These are phyloP conservation scores for Pythium sukuiense DNA, from an alignment of 352 stramenopile genomes.

Conservation along the genomic window DNA sequence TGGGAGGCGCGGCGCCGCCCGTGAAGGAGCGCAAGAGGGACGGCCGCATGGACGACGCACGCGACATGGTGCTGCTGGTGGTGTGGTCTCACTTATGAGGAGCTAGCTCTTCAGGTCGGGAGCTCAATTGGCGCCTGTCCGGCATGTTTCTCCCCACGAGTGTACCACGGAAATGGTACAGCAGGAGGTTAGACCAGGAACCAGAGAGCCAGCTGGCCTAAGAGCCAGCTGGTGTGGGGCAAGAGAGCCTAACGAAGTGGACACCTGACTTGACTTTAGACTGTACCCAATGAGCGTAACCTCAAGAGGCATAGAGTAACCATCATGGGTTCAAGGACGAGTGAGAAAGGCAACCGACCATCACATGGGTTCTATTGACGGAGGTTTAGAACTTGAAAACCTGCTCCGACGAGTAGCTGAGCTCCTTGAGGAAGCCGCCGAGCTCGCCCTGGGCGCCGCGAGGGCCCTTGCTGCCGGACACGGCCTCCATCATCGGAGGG, in stretches of 20 bases:
- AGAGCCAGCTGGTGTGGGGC: not conserved
- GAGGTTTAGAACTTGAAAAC: conserved; percentile 68
- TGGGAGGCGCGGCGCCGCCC: conserved; percentile 10
- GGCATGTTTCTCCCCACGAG: not conserved
- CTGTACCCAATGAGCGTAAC: too few relatives aligned
- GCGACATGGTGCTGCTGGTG: not conserved
- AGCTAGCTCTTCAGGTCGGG: not conserved
- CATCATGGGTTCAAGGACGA: too few relatives aligned
- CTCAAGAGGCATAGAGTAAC: too few relatives aligned
- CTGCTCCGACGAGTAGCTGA: conserved; percentile 51
- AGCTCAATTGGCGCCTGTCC: not conserved
- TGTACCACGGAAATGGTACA: too few relatives aligned
- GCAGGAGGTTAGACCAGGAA: not conserved
- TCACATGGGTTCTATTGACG: too few relatives aligned
- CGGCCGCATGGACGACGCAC: conserved; percentile 32
- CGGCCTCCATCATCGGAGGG: conserved; percentile 74
- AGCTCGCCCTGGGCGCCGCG: conserved; percentile 79
- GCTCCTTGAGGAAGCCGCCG: conserved; percentile 69
- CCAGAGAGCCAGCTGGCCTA: not conserved
- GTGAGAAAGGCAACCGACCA: not conserved
- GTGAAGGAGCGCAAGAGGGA: conserved; percentile 45
- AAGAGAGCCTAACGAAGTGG: not conserved
- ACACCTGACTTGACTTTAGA: not conserved
- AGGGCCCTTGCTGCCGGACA: conserved; percentile 78
- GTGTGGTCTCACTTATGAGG: too few relatives aligned